Evolutionary conservation across 78 protist species (phyloP).

Genomic region (Tieghemostelium lacteum): DNA sequence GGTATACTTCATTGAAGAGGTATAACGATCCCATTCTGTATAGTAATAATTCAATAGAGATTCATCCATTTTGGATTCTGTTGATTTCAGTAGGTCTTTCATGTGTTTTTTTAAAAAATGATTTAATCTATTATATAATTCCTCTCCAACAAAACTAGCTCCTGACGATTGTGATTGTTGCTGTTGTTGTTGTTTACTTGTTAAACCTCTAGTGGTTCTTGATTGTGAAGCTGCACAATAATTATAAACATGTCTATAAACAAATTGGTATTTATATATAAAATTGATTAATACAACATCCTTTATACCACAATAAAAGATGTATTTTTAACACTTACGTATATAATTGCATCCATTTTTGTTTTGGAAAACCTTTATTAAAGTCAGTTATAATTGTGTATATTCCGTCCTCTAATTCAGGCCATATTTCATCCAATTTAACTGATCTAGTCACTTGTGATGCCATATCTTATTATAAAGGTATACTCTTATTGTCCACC

Average conservation of each 20-base stretch:
- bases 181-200: conserved; percentile 22
- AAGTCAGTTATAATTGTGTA: conserved; percentile 56
- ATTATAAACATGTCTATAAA: conserved; percentile 75
- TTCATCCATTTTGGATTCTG: conserved; percentile 77
- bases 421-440: conserved; percentile 83
- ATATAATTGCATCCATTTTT: conserved; percentile 83
- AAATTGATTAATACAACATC: not conserved
- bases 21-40: conserved; percentile 85
- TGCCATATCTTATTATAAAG: too few relatives aligned
- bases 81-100: conserved; percentile 66
- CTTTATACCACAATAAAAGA: not conserved
- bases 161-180: conserved; percentile 55
- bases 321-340: conserved; percentile 57
- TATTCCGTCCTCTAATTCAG: conserved; percentile 78
- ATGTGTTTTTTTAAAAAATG: conserved; percentile 64
- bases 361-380: conserved; percentile 47
- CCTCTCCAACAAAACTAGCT: conserved; percentile 87
- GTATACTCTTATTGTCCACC: too few relatives aligned
- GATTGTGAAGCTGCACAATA: conserved; percentile 86
- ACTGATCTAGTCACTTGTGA: conserved; percentile 39
- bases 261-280: not conserved
- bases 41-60: conserved; percentile 59
- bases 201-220: not conserved
- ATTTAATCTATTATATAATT: conserved; percentile 68
- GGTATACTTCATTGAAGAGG: conserved; percentile 75